phyloP scores from a whole-genome alignment of 2,329 filamentous ascomycete genomes.

The Alternaria conjuncta region DNA sequence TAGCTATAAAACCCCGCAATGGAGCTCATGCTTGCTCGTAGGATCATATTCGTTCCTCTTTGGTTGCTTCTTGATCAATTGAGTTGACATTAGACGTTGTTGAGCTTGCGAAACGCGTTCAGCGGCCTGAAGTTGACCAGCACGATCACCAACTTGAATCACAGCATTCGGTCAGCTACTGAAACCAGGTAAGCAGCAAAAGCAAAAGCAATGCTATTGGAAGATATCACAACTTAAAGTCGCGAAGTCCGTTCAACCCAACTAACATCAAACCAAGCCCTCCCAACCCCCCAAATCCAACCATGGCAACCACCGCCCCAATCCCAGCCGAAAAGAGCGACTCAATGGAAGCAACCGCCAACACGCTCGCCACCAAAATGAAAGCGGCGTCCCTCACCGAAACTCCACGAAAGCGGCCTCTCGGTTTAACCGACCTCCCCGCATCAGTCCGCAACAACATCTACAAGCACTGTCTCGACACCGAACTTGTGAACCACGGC shows the following conservation, averaged over 20 bases:
- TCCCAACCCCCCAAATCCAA: not conserved
- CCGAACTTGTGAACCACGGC: conserved; percentile 41
- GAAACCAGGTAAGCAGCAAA: not conserved
- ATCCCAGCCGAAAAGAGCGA: conserved; percentile 29
- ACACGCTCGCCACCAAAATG: conserved; percentile 21
- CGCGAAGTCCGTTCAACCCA: accelerated
- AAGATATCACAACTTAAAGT: accelerated
- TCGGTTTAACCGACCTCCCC: conserved; percentile 34
- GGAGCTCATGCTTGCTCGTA: not conserved
- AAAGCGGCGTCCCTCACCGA: conserved; percentile 17
- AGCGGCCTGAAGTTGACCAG: not conserved
- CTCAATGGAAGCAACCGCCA: conserved; percentile 39
- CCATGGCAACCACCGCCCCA: not conserved
- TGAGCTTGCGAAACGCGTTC: not conserved
- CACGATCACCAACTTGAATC: not conserved
- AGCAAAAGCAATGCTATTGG: not conserved
- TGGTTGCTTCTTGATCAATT: not conserved
- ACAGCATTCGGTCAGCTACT: not conserved
- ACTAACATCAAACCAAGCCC: not conserved
- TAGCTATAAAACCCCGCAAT: conserved; percentile 37
- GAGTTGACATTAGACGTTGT: not conserved
- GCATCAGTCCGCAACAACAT: conserved; percentile 41
- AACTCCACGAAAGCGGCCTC: conserved; percentile 25
- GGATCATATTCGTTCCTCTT: not conserved
- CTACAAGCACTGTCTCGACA: conserved; percentile 42